Evolutionary conservation across 2,329 filamentous ascomycete species (phyloP).

Genomic region (Fusarium scirpi): DNA sequence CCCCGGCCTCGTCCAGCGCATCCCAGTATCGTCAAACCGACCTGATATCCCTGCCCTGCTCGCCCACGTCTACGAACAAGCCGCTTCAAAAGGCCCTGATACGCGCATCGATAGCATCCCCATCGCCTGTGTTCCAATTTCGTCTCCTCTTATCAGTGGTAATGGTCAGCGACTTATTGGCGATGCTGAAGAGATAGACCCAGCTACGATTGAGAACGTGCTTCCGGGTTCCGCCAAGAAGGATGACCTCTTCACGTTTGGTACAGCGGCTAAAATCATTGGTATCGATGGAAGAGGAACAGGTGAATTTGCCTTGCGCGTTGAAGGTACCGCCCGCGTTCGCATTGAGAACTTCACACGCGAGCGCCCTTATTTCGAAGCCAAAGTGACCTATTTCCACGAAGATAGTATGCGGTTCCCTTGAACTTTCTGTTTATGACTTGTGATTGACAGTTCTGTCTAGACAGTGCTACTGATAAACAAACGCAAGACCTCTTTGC

Average conservation of each 20-base stretch:
- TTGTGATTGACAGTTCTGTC: slow-evolving; percentile 16
- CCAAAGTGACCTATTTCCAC: slow-evolving; percentile 76
- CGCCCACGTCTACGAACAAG: slow-evolving; percentile 83
- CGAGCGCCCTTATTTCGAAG: slow-evolving; percentile 89
- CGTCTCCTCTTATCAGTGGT: slow-evolving; percentile 77
- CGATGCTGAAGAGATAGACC: slow-evolving; percentile 66
- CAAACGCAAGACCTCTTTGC: slow-evolving; percentile 79
- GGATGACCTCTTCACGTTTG: slow-evolving; percentile 83
- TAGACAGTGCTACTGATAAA: slow-evolving; percentile 61
- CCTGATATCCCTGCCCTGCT: slow-evolving; percentile 91
- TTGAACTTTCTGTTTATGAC: background rate
- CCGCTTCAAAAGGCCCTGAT: slow-evolving; percentile 74
- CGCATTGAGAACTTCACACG: slow-evolving; percentile 73
- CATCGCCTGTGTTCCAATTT: slow-evolving; percentile 88
- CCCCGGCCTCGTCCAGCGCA: slow-evolving; percentile 85
- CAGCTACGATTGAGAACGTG: slow-evolving; percentile 58
- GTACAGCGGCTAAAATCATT: slow-evolving; percentile 82
- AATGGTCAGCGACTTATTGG: slow-evolving; percentile 83
- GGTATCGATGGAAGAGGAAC: slow-evolving; percentile 81
- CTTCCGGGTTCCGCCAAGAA: slow-evolving; percentile 72
- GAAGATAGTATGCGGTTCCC: slow-evolving; percentile 69
- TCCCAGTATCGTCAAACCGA: slow-evolving; percentile 82
- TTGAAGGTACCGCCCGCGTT: slow-evolving; percentile 86
- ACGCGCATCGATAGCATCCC: slow-evolving; percentile 75
- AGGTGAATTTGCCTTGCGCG: slow-evolving; percentile 83